phyloP scores from a whole-genome alignment of 1,284 basidiomycete genomes.

The Acaromyces ingoldii region DNA sequence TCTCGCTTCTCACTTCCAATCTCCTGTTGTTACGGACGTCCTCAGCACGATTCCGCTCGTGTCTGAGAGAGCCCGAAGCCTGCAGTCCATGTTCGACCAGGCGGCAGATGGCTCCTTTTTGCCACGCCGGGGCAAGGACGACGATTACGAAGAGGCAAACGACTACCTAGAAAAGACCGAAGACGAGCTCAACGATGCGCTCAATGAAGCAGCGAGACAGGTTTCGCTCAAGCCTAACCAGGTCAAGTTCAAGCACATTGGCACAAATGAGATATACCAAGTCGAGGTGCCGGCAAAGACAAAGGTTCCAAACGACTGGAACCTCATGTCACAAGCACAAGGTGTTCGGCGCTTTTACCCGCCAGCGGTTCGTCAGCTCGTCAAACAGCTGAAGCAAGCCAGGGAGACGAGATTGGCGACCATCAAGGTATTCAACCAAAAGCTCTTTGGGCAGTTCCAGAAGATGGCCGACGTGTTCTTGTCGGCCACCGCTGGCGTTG shows the following conservation, averaged over 20 bases:
- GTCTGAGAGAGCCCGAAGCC: slow-evolving; percentile 22
- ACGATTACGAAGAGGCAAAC: slow-evolving; percentile 38
- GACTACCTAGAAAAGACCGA: slow-evolving; percentile 31
- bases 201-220: slow-evolving; percentile 24
- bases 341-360: slow-evolving; percentile 47
- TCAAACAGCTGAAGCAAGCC: slow-evolving; percentile 49
- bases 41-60: slow-evolving; percentile 41
- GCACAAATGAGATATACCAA: slow-evolving; percentile 51
- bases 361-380: slow-evolving; percentile 39
- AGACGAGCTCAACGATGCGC: slow-evolving; percentile 33
- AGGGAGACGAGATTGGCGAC: slow-evolving; percentile 47
- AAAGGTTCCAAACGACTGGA: slow-evolving; percentile 45
- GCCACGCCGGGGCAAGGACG: slow-evolving; percentile 30
- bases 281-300: slow-evolving; percentile 45
- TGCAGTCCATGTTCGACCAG: slow-evolving; percentile 34
- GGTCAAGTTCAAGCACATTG: slow-evolving; percentile 48
- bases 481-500: slow-evolving; percentile 60
- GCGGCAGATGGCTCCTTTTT: slow-evolving; percentile 45
- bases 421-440: slow-evolving; percentile 41
- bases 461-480: slow-evolving; percentile 58
- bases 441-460: slow-evolving; percentile 72
- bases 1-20: slow-evolving; percentile 17
- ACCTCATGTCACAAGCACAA: slow-evolving; percentile 43
- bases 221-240: slow-evolving; percentile 28
- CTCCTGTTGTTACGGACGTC: slow-evolving; percentile 16